Base-by-base conservation (phyloP, 129 eudicot genomes). In the Flaveria robusta region DNA sequence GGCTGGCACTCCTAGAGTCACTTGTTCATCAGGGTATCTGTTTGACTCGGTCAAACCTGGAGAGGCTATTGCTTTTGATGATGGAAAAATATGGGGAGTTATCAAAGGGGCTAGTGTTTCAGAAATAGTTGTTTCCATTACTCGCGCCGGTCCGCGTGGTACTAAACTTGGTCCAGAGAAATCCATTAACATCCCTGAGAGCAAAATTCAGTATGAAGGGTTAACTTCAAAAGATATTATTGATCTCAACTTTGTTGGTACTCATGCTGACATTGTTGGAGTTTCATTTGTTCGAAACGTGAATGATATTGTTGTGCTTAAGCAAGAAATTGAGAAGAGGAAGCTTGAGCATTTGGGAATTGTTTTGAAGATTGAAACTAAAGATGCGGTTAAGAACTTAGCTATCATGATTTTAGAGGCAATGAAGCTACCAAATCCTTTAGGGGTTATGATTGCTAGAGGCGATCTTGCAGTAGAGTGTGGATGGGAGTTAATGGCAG, bases 381-480 rank as follows among this genome's bases (percentile, higher is more conserved):
- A 71, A 87, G 88, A 85, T 51, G 96, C 87, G 74, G 67, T 85
- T 65, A 73, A 79, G 72, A 90, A 87, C 39, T 71, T 87, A 67
- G 83, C 91, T 3, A 69, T 87, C 19, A 46, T 90, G 77, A 60
- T 90, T 69, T 74, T 90, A 62, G 96, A 90, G 81, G 91, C 93
- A 12, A 90, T 90, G 96, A 90, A 90, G 81, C 60, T 60, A 18
- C 75, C 87, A 19, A 87, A 90, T 20, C 96, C 96, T 59, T 80
- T 90, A 77, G 96, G 96, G 37, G 87, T 90, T 52, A 90, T 90
- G 96, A 87, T 90, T 77, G 96, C 96, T 37, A 87, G 96, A 84
- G 96, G 96, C 70, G 96, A 90, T 84, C 96, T 90, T 64, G 96
- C 96, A 7, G 96, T 90, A 72, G 96, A 90, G 75, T 87, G 96